A percentile compares a stretch with the other conserved stretches of the same genome.
These are phyloP conservation scores for Penicillium psychrosexuale DNA, from an alignment of 2,329 filamentous ascomycete genomes.

Conservation along the genomic window DNA sequence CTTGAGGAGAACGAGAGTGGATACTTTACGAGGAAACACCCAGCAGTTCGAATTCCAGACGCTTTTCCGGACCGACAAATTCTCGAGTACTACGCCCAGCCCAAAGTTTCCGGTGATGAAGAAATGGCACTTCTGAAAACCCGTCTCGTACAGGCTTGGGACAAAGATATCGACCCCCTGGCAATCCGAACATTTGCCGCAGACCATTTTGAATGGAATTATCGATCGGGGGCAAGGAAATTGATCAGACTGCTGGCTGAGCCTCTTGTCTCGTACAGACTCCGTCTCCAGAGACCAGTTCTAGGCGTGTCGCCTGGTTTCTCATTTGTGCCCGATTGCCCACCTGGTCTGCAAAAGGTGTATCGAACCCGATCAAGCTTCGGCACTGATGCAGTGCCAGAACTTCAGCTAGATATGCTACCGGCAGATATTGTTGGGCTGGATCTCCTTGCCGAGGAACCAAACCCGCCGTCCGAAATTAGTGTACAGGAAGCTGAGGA, in stretches of 20 bases:
- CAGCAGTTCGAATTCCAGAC: slow-evolving; percentile 69
- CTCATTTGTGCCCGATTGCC: slow-evolving; percentile 45
- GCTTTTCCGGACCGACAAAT: slow-evolving; percentile 77
- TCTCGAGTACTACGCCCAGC: slow-evolving; percentile 82
- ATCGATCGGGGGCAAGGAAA: slow-evolving; percentile 74
- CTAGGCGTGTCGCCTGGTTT: slow-evolving; percentile 29
- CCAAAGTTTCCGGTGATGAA: slow-evolving; percentile 67
- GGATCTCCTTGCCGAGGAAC: slow-evolving; percentile 69
- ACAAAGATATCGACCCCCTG: slow-evolving; percentile 60
- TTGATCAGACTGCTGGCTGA: slow-evolving; percentile 78
- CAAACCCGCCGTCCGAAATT: slow-evolving; percentile 50
- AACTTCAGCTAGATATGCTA: slow-evolving; percentile 74
- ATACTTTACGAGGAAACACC: slow-evolving; percentile 74
- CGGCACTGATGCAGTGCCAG: slow-evolving; percentile 69
- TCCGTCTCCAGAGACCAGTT: slow-evolving; percentile 38
- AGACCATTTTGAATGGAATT: slow-evolving; percentile 84
- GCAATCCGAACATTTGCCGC: slow-evolving; percentile 70
- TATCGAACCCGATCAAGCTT: slow-evolving; percentile 66
- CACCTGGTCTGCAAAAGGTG: slow-evolving; percentile 61
- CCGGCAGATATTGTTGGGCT: slow-evolving; percentile 75
- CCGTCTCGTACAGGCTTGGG: slow-evolving; percentile 55
- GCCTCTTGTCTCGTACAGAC: slow-evolving; percentile 65
- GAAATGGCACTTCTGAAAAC: slow-evolving; percentile 55
- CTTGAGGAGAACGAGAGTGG: slow-evolving; percentile 78
- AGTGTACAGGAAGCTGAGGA: slow-evolving; percentile 30